Evolutionary conservation across 495 filamentous ascomycete genomes (phyloP).

Genomic region (Aspergillus homomorphus): DNA sequence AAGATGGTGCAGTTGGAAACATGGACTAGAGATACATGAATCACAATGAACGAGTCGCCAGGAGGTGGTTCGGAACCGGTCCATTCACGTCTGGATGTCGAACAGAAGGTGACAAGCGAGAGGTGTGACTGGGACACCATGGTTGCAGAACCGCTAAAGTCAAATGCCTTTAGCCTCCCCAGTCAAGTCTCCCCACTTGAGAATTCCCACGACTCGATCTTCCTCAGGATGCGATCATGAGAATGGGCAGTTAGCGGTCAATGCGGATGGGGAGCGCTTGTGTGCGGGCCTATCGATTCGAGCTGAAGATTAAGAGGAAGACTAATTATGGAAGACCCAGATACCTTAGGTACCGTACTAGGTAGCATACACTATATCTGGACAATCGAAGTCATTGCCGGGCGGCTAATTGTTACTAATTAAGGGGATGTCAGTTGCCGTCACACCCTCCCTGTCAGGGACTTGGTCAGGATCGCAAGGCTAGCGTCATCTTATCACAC

Average conservation of each 20-base stretch:
- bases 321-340: slow-evolving; percentile 16
- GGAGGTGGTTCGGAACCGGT: neutral
- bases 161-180: neutral
- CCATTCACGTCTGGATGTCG: neutral
- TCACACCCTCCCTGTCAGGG: neutral
- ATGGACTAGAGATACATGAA: neutral
- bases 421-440: slow-evolving; percentile 17
- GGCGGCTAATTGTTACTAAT: slow-evolving; percentile 35
- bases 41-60: neutral
- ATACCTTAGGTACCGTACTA: too few species aligned
- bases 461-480: neutral
- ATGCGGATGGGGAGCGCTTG: neutral
- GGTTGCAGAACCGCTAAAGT: slow-evolving; percentile 16
- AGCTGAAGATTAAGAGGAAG: neutral
- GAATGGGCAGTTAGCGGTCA: slow-evolving; percentile 2
- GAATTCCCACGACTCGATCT: slow-evolving; percentile 7
- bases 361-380: too few species aligned
- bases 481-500: slow-evolving; percentile 15
- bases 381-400: slow-evolving; percentile 3
- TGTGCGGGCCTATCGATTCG: too few species aligned
- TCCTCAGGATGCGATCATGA: slow-evolving; percentile 11
- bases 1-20: neutral
- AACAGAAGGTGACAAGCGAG: neutral
- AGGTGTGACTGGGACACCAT: slow-evolving; percentile 15
- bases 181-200: neutral